Percentiles rank a stretch among this genome's conserved stretches.
Conservation (phyloP, 495 filamentous ascomycete genomes). For the Xylaria palmicola region DNA sequence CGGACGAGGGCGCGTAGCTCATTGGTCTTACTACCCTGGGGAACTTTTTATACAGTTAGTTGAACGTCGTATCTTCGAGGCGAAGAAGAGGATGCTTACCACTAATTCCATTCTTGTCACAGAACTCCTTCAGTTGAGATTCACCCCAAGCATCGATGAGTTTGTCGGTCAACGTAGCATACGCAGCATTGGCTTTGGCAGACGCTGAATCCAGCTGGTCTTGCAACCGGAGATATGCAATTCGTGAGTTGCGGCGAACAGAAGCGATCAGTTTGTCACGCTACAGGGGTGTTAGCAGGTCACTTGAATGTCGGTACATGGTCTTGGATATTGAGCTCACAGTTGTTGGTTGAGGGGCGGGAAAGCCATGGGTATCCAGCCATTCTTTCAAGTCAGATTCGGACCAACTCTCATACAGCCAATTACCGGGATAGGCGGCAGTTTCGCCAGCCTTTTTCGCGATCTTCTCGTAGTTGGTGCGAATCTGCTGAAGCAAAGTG, state of each 20-base stretch:
- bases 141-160: constrained; percentile 91
- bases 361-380: constrained; percentile 86
- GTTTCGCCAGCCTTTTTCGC: constrained; percentile 85
- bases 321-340: constrained; percentile 25
- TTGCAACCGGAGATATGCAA: constrained; percentile 65
- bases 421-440: constrained; percentile 85
- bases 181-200: constrained; percentile 64
- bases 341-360: constrained; percentile 79
- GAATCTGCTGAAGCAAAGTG: constrained; percentile 70
- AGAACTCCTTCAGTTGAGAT: constrained; percentile 82
- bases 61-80: background rate
- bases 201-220: constrained; percentile 60
- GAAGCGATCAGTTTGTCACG: constrained; percentile 86
- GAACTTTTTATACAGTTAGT: constrained; percentile 68
- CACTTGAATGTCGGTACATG: too few relatives aligned
- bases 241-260: constrained; percentile 86
- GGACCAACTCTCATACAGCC: constrained; percentile 88
- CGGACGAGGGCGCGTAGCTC: constrained; percentile 88
- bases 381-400: constrained; percentile 61
- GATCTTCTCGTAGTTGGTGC: constrained; percentile 75
- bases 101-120: constrained; percentile 78
- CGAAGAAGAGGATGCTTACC: constrained; percentile 29
- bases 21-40: constrained; percentile 85
- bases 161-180: constrained; percentile 72
- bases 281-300: constrained; percentile 19